These are phyloP conservation scores for Phanerochaete sordida DNA, from an alignment of 768 basidiomycete species.

Conservation along the genomic window DNA sequence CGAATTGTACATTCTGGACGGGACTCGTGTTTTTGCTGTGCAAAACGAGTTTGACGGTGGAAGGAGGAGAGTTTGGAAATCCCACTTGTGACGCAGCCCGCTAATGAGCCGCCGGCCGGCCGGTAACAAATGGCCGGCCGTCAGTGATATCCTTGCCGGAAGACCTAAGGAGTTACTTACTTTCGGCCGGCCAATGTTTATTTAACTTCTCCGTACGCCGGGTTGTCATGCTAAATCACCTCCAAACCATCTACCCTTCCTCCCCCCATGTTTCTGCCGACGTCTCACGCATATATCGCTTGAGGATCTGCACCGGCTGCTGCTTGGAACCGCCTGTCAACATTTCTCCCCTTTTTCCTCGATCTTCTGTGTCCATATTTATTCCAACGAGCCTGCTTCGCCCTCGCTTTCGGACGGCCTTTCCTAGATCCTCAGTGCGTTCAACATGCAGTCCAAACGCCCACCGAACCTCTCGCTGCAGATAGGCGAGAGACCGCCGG, in stretches of 20 bases:
- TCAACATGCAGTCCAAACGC: constrained; percentile 23
- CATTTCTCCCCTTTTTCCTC: background rate
- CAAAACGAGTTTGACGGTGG: constrained; percentile 19
- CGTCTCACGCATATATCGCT: background rate
- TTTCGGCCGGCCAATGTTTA: background rate
- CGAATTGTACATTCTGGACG: constrained; percentile 27
- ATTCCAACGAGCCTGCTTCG: background rate
- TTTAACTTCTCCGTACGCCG: background rate
- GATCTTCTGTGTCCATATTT: background rate
- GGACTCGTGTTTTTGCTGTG: constrained; percentile 12
- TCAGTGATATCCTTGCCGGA: background rate
- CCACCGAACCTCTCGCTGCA: constrained; percentile 51
- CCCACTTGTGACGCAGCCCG: background rate
- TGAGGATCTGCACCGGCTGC: background rate
- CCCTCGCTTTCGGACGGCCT: constrained; percentile 1
- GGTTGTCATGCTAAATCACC: background rate
- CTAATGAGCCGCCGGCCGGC: background rate
- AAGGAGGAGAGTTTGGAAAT: constrained; percentile 14
- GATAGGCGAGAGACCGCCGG: constrained; percentile 20
- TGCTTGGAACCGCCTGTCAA: background rate
- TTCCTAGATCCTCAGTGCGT: background rate
- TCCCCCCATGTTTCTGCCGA: background rate
- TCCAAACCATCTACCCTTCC: background rate
- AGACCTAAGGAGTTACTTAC: background rate
- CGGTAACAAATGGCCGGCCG: background rate